These are phyloP conservation scores for Lentinula guzmanii DNA, from an alignment of 768 basidiomycete species.

Conservation along the genomic window DNA sequence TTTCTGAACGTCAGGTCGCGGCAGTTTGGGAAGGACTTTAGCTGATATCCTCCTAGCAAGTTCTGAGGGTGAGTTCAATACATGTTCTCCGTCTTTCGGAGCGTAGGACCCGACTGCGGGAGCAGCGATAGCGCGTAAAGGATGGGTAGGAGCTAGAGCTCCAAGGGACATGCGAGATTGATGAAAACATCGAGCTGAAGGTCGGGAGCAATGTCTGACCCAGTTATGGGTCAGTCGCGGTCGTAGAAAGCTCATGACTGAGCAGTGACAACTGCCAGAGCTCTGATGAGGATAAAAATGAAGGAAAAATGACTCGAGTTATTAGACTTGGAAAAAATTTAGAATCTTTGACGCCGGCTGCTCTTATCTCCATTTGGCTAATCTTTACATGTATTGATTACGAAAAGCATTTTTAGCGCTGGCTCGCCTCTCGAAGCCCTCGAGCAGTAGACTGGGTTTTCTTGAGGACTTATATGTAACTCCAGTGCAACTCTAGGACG, in stretches of 20 bases:
- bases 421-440: too few relatives aligned
- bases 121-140: conserved; percentile 61
- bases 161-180: conserved; percentile 28
- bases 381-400: not conserved
- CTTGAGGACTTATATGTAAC: too few relatives aligned
- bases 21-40: conserved; percentile 87
- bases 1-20: conserved; percentile 87
- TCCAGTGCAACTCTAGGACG: too few relatives aligned
- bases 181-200: conserved; percentile 45
- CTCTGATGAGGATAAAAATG: not conserved
- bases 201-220: conserved; percentile 25
- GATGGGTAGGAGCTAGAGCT: conserved; percentile 37
- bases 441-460: too few relatives aligned
- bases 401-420: too few relatives aligned
- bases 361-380: not conserved
- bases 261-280: not conserved
- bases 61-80: conserved; percentile 91
- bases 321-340: not conserved
- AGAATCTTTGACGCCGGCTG: not conserved
- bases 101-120: conserved; percentile 69
- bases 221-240: conserved; percentile 11
- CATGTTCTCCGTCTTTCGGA: conserved; percentile 64
- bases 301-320: not conserved
- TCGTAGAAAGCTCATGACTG: conserved; percentile 6
- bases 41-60: conserved; percentile 91